Evolutionary conservation across 1,284 basidiomycete genomes (phyloP).

Genomic region (Phlebopus sp.): DNA sequence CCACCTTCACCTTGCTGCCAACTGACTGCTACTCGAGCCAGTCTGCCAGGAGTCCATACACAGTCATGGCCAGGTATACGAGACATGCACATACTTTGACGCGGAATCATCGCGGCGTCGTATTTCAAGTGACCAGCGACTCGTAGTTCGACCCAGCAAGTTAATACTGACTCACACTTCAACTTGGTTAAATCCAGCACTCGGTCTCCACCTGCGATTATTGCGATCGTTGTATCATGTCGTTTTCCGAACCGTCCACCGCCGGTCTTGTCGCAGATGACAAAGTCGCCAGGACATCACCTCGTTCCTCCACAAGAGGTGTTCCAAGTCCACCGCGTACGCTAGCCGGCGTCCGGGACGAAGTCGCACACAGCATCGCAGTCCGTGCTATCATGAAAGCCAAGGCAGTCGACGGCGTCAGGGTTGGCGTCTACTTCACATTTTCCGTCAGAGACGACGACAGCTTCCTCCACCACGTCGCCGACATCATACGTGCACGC

Average conservation of each 20-base stretch:
- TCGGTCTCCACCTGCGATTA: too few species aligned
- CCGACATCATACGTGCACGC: slow-evolving; percentile 40
- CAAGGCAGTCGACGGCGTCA: slow-evolving; percentile 46
- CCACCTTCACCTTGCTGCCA: too few species aligned
- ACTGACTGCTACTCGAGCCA: too few species aligned
- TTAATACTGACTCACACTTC: too few species aligned
- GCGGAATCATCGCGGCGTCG: too few species aligned
- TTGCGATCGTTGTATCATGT: slow-evolving; percentile 8
- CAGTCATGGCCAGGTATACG: too few species aligned
- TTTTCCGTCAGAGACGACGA: slow-evolving; percentile 53
- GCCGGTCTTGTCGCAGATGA: slow-evolving; percentile 7
- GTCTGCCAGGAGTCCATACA: too few species aligned
- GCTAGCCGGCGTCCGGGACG: slow-evolving; percentile 56
- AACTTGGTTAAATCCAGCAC: too few species aligned
- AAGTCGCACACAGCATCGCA: slow-evolving; percentile 61
- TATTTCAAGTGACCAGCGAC: too few species aligned
- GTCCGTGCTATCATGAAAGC: slow-evolving; percentile 51
- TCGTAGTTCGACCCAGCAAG: too few species aligned
- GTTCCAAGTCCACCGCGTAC: slow-evolving; percentile 35
- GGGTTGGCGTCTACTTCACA: slow-evolving; percentile 55
- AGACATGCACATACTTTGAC: too few species aligned
- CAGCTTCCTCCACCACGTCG: slow-evolving; percentile 52
- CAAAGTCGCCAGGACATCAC: slow-evolving; percentile 3
- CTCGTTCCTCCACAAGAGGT: slow-evolving; percentile 7
- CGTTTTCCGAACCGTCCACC: slow-evolving; percentile 29